Percentiles rank a stretch among this genome's conserved stretches.
Conservation (phyloP, 75 land plant species). For the Pseudotsuga menziesii region DNA sequence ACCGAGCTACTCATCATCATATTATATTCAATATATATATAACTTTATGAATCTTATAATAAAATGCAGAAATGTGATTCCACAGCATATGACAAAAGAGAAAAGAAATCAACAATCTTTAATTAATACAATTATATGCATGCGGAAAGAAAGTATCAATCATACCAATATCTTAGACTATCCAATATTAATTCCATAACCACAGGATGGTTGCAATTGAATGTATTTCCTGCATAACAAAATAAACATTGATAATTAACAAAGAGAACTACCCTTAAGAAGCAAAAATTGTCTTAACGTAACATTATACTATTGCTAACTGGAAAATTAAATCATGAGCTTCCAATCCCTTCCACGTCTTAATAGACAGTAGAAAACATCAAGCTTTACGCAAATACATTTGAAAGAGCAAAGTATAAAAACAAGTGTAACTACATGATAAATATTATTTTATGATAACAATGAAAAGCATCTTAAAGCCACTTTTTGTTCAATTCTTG, state of each 20-base stretch:
- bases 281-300: neutral
- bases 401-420: too few relatives aligned
- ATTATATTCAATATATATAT: too few relatives aligned
- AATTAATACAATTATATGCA: neutral
- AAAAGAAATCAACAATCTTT: neutral
- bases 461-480: too few relatives aligned
- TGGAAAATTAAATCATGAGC: too few relatives aligned
- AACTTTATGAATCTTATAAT: neutral
- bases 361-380: too few relatives aligned
- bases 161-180: slow-evolving; percentile 90
- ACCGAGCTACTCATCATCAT: too few relatives aligned
- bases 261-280: neutral
- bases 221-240: slow-evolving; percentile 67
- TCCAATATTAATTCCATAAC: slow-evolving; percentile 91
- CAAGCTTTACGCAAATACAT: too few relatives aligned
- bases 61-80: neutral
- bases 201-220: slow-evolving; percentile 97
- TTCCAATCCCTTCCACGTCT: too few relatives aligned
- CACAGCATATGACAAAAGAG: neutral
- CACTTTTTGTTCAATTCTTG: too few relatives aligned
- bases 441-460: too few relatives aligned
- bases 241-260: neutral
- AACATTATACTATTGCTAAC: neutral
- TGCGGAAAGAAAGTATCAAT: neutral
- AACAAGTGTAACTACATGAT: too few relatives aligned